phyloP scores from a whole-genome alignment of 1,284 basidiomycete genomes.

The Vanrija humicola region DNA sequence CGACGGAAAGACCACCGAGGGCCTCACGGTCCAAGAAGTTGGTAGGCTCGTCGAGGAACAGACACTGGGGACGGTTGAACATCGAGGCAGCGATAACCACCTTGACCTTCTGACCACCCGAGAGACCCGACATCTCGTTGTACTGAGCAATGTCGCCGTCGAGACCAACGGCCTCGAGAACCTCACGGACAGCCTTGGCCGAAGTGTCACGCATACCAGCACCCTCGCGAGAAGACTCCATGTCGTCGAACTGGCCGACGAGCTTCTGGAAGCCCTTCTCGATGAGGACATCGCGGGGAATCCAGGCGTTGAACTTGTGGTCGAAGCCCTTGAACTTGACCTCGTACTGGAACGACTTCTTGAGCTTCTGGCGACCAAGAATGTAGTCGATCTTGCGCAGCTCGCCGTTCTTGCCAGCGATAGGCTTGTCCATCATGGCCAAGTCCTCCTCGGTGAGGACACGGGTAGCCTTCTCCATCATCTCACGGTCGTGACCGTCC shows the following conservation, averaged over 20 bases:
- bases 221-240: constrained; percentile 90
- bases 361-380: constrained; percentile 96
- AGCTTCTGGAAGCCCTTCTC: constrained; percentile 87
- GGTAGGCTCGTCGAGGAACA: constrained; percentile 78
- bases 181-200: constrained; percentile 74
- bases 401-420: constrained; percentile 87
- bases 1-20: constrained; percentile 78
- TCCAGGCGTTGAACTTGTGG: constrained; percentile 89
- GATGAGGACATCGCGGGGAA: constrained; percentile 83
- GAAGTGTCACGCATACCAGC: constrained; percentile 82
- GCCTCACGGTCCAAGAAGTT: constrained; percentile 79
- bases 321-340: constrained; percentile 94
- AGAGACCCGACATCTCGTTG: constrained; percentile 95
- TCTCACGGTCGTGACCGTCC: constrained; percentile 94
- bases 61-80: constrained; percentile 66
- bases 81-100: constrained; percentile 90
- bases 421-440: constrained; percentile 75
- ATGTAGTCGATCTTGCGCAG: constrained; percentile 79
- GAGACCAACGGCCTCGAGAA: constrained; percentile 88
- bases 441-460: constrained; percentile 85
- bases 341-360: constrained; percentile 93
- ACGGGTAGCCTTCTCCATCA: constrained; percentile 88
- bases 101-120: constrained; percentile 99
- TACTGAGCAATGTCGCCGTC: constrained; percentile 86
- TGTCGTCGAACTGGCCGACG: constrained; percentile 92